phyloP scores from a whole-genome alignment of 306 rosid species.

The Lathyrus tuberosus region DNA sequence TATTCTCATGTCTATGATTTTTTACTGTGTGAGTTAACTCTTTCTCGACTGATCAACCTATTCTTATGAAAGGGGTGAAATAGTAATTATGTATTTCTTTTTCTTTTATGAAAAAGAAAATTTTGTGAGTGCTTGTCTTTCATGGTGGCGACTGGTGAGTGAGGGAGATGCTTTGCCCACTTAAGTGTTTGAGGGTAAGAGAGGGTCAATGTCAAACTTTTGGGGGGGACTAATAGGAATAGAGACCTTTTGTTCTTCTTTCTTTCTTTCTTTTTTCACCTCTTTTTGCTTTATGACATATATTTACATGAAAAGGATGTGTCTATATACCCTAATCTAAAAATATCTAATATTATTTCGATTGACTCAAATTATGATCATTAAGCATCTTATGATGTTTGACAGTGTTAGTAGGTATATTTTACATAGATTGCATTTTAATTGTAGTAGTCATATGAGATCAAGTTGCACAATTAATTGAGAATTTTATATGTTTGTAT shows the following conservation, averaged over 20 bases:
- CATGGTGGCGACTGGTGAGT: slow-evolving; percentile 18
- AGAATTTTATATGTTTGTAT: not conserved
- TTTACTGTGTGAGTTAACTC: too few relatives aligned
- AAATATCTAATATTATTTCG: slow-evolving; percentile 3
- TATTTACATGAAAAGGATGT: slow-evolving; percentile 22
- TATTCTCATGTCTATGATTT: too few relatives aligned
- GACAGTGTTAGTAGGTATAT: not conserved
- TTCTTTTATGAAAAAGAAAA: slow-evolving; percentile 2
- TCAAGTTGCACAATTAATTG: not conserved
- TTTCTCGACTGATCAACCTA: too few relatives aligned
- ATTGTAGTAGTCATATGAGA: not conserved
- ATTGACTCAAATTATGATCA: not conserved
- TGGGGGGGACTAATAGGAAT: slow-evolving; percentile 19
- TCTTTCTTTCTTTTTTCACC: not conserved
- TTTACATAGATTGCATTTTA: not conserved
- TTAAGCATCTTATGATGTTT: slow-evolving; percentile 2
- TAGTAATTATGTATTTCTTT: not conserved
- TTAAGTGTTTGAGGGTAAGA: slow-evolving; percentile 44
- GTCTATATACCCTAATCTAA: slow-evolving; percentile 23
- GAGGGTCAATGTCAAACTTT: slow-evolving; percentile 54
- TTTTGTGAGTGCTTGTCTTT: slow-evolving; percentile 43
- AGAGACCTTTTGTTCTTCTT: slow-evolving; percentile 37
- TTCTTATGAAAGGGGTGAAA: too few relatives aligned
- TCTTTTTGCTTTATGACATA: slow-evolving; percentile 34
- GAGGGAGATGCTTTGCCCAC: slow-evolving; percentile 65